Conservation (phyloP, 2,329 filamentous ascomycete genomes). For the Penicillium crustosum region DNA sequence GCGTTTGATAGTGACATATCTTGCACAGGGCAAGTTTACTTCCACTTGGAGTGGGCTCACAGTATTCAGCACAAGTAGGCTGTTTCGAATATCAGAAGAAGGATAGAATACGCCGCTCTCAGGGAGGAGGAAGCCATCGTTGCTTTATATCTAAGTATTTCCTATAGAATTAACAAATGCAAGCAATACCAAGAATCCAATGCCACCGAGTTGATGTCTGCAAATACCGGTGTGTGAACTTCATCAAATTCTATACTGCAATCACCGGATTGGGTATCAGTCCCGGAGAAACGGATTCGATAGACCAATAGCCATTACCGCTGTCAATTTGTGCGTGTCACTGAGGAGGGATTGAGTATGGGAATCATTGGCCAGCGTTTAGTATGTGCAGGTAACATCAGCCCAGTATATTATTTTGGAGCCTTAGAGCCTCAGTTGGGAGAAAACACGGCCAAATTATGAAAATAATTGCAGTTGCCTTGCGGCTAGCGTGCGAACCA, state of each 20-base stretch:
- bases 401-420: not conserved
- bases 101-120: not conserved
- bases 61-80: not conserved
- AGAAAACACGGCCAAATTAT: not conserved
- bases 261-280: not conserved
- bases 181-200: too few relatives aligned
- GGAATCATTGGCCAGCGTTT: not conserved
- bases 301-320: not conserved
- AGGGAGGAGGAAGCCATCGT: not conserved
- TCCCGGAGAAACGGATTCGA: not conserved
- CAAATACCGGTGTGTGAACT: not conserved
- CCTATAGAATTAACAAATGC: not conserved
- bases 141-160: not conserved
- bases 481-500: constrained; percentile 1
- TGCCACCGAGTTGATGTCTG: not conserved
- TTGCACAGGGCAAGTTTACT: not conserved
- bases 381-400: constrained; percentile 1
- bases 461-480: constrained; percentile 1
- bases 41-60: not conserved
- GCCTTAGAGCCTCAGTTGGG: constrained; percentile 1
- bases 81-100: not conserved
- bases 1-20: not conserved
- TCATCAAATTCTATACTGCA: not conserved
- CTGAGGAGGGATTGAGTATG: not conserved
- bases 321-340: not conserved